Evolutionary conservation across 2,329 filamentous ascomycete species (phyloP).

Genomic region (Ophiocordyceps camponoti-saundersi): DNA sequence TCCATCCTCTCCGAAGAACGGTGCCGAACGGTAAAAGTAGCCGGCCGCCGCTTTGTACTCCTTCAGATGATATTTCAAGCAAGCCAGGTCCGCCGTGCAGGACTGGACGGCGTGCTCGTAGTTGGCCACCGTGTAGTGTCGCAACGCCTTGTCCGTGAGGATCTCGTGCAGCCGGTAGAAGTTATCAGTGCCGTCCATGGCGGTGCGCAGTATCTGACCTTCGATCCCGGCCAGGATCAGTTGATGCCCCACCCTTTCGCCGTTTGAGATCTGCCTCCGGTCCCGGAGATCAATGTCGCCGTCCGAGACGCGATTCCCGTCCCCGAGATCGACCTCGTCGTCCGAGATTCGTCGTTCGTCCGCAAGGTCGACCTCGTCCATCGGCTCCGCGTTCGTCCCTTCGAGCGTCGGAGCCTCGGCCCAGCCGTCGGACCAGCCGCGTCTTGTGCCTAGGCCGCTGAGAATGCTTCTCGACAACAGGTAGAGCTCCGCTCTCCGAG

Average conservation of each 20-base stretch:
- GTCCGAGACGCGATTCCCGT: not conserved
- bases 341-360: slow-evolving; percentile 10
- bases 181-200: slow-evolving; percentile 41
- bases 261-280: not conserved
- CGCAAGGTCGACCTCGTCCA: slow-evolving; percentile 42
- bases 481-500: slow-evolving; percentile 67
- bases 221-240: slow-evolving; percentile 12
- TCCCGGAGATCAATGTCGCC: not conserved
- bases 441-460: slow-evolving; percentile 52
- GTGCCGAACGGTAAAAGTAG: slow-evolving; percentile 63
- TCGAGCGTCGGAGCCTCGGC: slow-evolving; percentile 34
- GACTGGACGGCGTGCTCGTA: slow-evolving; percentile 63
- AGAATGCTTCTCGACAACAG: slow-evolving; percentile 65
- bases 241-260: not conserved
- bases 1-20: slow-evolving; percentile 59
- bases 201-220: slow-evolving; percentile 38
- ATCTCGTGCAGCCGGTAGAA: slow-evolving; percentile 55
- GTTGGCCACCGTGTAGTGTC: slow-evolving; percentile 66
- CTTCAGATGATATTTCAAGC: slow-evolving; percentile 60
- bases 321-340: slow-evolving; percentile 10
- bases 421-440: slow-evolving; percentile 68
- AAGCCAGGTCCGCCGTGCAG: slow-evolving; percentile 68
- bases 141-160: slow-evolving; percentile 70
- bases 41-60: slow-evolving; percentile 59
- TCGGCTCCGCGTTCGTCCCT: slow-evolving; percentile 24